Base-by-base conservation (phyloP, 2,329 filamentous ascomycete species). In the Ceratocystis ficicola region DNA sequence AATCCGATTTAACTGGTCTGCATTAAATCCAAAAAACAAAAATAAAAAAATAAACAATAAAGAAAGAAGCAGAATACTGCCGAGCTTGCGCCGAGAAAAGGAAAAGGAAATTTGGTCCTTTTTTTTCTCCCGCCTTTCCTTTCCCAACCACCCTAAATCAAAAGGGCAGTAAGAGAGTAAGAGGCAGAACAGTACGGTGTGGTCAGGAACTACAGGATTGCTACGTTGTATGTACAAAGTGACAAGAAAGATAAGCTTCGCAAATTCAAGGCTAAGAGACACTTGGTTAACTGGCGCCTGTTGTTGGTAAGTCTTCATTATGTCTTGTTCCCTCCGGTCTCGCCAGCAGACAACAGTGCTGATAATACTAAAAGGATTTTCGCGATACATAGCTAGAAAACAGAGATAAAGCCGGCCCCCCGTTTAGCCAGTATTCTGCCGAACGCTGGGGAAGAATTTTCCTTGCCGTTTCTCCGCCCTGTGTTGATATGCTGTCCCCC, bases 41-140 rank as follows among this genome's bases (percentile, higher is more conserved):
- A 7, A 22, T 22, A 22, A 48, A 20, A n/a, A 6, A n/a, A 8
- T 44, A 46, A 44, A 62, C 20, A 28, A 17, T 20, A 32, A 50
- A 4, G 15, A 50, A 63, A 63, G 20, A 36, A 30, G 50, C 8
- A 59, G 28, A 30, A 63, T 48, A 65, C n/a, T 20, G 15, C 63
- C 63, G 63, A 65, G 52, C 25, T 65, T 57, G 44, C 32, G 28
- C 63, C 63, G 63, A 65, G 25, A 22, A 28, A 32, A 15, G 20
- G 57, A 28, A 22, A 28, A 20, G 10, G 36, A 64, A 28, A 44
- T 44, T 36, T 55, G 7, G n/a, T 6, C 28, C 30, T 28, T 28
- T 17, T 57, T 57, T 57, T 17, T 57, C 32, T 32, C 20, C n/a
- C 6, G 10, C n/a, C 17, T 32, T 15, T 17, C 1, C 17, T 22